Evolutionary conservation across 192 early-diverging fungal genomes (phyloP).

Genomic region (Geranomyces michiganensis): DNA sequence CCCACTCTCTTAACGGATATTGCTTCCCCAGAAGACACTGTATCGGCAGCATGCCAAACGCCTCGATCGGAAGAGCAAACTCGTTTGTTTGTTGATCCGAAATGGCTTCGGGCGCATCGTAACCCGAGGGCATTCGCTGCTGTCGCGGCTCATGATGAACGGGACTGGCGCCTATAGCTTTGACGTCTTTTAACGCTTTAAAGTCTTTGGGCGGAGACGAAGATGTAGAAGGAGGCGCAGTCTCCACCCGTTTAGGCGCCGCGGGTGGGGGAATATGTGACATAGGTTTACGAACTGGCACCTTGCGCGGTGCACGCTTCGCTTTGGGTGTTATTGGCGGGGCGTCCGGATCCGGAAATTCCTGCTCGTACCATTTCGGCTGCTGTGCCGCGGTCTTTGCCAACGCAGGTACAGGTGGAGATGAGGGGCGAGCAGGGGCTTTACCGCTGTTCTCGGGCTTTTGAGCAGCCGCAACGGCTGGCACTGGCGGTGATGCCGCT

Average conservation of each 20-base stretch:
- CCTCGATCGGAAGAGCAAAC: slow-evolving; percentile 47
- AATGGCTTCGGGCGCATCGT: slow-evolving; percentile 42
- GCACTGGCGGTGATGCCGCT: slow-evolving; percentile 24
- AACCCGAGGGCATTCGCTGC: slow-evolving; percentile 24
- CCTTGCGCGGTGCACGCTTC: not conserved
- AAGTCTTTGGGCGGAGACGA: not conserved
- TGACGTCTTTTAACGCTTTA: not conserved
- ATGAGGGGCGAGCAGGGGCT: not conserved
- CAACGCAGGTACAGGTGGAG: slow-evolving; percentile 7
- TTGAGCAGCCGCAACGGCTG: not conserved
- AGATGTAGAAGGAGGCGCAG: not conserved
- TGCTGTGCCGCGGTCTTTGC: not conserved
- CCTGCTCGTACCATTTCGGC: slow-evolving; percentile 10
- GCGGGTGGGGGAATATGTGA: not conserved
- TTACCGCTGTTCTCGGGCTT: not conserved
- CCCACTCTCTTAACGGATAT: slow-evolving; percentile 55
- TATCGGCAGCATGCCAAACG: slow-evolving; percentile 50
- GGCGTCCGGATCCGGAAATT: slow-evolving; percentile 10
- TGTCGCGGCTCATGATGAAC: not conserved
- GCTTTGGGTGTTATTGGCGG: not conserved
- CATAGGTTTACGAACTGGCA: not conserved
- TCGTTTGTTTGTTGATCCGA: slow-evolving; percentile 28
- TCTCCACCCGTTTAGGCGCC: not conserved
- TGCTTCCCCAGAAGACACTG: slow-evolving; percentile 55
- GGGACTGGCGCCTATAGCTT: too few relatives aligned